phyloP scores from a whole-genome alignment of 805 yeast species.

The Schizosaccharomyces octosporus region DNA sequence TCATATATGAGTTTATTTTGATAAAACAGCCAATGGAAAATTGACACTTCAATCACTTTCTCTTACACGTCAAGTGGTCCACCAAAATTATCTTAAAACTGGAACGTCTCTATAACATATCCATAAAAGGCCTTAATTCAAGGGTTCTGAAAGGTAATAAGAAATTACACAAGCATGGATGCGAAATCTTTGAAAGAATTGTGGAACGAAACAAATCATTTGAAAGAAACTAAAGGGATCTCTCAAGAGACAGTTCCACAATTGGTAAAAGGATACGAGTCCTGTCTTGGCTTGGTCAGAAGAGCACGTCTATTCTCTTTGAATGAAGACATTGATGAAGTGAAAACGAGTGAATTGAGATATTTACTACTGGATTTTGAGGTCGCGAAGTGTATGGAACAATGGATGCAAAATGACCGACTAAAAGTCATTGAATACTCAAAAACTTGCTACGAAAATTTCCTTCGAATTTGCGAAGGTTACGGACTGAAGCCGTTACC shows the following conservation, averaged over 20 bases:
- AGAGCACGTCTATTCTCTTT: constrained; percentile 38
- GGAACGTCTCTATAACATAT: too few species aligned
- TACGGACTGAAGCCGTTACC: not conserved
- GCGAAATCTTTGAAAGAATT: not conserved
- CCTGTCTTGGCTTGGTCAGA: constrained; percentile 6
- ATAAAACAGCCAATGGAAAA: too few species aligned
- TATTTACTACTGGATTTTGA: not conserved
- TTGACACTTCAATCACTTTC: too few species aligned
- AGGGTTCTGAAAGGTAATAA: not conserved
- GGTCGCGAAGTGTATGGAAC: constrained; percentile 21
- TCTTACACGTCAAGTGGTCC: too few species aligned
- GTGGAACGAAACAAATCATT: not conserved
- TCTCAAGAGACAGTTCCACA: not conserved
- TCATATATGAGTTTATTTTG: too few species aligned
- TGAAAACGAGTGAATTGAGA: constrained; percentile 34
- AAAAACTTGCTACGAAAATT: not conserved
- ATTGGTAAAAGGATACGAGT: not conserved
- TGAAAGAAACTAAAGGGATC: not conserved
- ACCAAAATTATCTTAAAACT: too few species aligned
- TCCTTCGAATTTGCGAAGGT: not conserved
- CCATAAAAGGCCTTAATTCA: not conserved
- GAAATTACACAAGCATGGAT: not conserved
- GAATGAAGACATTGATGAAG: constrained; percentile 48
- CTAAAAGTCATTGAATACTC: constrained; percentile 7
- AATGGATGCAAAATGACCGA: constrained; percentile 35